Evolutionary conservation across 306 rosid genomes (phyloP).

Genomic region (Leucaena leucocephala): DNA sequence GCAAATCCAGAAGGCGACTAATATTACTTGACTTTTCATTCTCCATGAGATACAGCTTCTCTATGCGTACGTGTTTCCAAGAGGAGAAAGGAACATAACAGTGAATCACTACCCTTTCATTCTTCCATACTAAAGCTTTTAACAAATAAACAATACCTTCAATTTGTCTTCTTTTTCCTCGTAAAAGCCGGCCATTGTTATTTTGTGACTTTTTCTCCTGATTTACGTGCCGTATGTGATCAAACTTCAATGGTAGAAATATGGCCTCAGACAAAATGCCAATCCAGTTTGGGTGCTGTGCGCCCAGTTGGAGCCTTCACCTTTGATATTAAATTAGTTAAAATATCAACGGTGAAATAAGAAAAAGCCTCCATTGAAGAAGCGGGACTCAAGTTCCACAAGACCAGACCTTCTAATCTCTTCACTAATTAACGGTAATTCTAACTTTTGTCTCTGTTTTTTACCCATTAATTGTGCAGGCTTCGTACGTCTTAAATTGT

Average conservation of each 20-base stretch:
- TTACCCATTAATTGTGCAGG: no score
- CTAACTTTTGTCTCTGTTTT: no score
- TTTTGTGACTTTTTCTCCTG: background rate
- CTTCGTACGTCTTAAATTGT: no score
- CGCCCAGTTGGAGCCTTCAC: no score
- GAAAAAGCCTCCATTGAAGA: no score
- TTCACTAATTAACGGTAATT: no score
- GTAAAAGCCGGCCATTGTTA: background rate
- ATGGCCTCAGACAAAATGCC: background rate
- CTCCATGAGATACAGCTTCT: conserved; percentile 34
- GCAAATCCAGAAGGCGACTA: conserved; percentile 63
- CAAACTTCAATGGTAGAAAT: background rate
- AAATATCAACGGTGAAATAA: no score
- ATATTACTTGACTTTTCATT: conserved; percentile 23
- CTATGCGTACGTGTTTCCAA: background rate
- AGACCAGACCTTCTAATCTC: no score
- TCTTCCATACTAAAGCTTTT: background rate
- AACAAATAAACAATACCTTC: background rate
- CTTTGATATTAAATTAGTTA: no score
- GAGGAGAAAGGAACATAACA: background rate
- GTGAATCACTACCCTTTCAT: background rate
- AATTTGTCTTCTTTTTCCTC: background rate
- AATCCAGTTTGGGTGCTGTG: no score
- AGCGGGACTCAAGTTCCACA: background rate
- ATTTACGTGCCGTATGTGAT: background rate